phyloP scores from a whole-genome alignment of 371 early-diverging fungal genomes.

The Rhizopus arrhizus region DNA sequence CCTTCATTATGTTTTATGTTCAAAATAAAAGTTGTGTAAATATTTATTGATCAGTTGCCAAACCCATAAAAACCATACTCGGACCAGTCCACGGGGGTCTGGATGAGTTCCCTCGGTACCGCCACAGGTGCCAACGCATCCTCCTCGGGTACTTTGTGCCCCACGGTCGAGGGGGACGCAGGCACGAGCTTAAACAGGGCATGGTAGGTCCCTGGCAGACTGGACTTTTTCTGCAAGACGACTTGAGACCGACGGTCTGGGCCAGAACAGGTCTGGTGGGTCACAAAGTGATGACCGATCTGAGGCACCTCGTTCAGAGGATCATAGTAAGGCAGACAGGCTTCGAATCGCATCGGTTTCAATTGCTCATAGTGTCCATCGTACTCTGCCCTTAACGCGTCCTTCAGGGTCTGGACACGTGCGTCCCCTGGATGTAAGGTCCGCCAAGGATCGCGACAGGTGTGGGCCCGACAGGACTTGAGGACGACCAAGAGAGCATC shows the following conservation, averaged over 20 bases:
- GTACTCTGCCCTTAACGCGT: slow-evolving; percentile 40
- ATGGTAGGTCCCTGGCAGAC: slow-evolving; percentile 13
- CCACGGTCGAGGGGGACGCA: slow-evolving; percentile 17
- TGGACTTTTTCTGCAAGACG: background rate
- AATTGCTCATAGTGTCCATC: slow-evolving; percentile 37
- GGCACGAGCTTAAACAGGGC: slow-evolving; percentile 33
- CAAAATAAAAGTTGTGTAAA: background rate
- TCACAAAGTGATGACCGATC: slow-evolving; percentile 22
- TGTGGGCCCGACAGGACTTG: slow-evolving; percentile 56
- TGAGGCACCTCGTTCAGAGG: slow-evolving; percentile 31
- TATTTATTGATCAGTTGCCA: slow-evolving; percentile 22
- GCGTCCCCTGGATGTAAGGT: slow-evolving; percentile 45
- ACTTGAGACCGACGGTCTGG: slow-evolving; percentile 9
- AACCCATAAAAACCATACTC: slow-evolving; percentile 31
- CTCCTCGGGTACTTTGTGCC: slow-evolving; percentile 24
- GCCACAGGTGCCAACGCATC: slow-evolving; percentile 30
- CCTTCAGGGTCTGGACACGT: slow-evolving; percentile 31
- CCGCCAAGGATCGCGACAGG: slow-evolving; percentile 66
- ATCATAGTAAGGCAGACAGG: slow-evolving; percentile 32
- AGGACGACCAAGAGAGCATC: slow-evolving; percentile 63
- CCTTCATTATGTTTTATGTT: slow-evolving; percentile 5
- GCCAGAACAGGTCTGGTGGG: slow-evolving; percentile 7
- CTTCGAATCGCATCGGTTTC: slow-evolving; percentile 33
- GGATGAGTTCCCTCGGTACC: slow-evolving; percentile 32
- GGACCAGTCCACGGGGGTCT: slow-evolving; percentile 27